These are phyloP conservation scores for Neonectria magnoliae DNA, from an alignment of 2,329 filamentous ascomycete genomes.

Conservation along the genomic window DNA sequence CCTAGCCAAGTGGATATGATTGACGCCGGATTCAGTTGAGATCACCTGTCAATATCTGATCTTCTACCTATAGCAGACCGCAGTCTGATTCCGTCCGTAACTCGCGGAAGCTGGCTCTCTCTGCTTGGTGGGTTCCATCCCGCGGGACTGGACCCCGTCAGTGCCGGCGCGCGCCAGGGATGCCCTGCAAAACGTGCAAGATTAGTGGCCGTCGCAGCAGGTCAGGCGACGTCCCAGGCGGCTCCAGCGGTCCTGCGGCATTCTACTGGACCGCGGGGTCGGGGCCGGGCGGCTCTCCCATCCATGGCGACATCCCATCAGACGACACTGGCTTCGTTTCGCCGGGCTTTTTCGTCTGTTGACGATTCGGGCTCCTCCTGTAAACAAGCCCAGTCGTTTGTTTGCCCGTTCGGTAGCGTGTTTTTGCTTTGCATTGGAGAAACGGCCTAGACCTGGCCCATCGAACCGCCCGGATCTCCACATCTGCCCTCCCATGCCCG, in stretches of 20 bases:
- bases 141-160: constrained; percentile 4
- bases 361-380: neutral
- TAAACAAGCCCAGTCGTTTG: neutral
- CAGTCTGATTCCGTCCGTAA: neutral
- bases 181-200: constrained; percentile 8
- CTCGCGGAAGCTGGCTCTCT: neutral
- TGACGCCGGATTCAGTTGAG: neutral
- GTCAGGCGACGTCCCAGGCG: constrained; percentile 10
- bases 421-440: neutral
- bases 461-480: neutral
- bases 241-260: constrained; percentile 6
- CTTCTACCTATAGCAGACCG: neutral
- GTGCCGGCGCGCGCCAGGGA: constrained; percentile 8
- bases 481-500: neutral
- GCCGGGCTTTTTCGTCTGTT: neutral
- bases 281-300: constrained; percentile 13
- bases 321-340: constrained; percentile 29
- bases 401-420: neutral
- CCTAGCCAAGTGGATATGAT: neutral
- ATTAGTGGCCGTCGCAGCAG: constrained; percentile 9
- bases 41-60: neutral
- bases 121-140: too few relatives aligned
- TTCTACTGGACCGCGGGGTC: constrained; percentile 13
- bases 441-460: neutral
- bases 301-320: constrained; percentile 22